Conservation (phyloP, 2,329 filamentous ascomycete genomes). For the Exutisphaerella laricina region DNA sequence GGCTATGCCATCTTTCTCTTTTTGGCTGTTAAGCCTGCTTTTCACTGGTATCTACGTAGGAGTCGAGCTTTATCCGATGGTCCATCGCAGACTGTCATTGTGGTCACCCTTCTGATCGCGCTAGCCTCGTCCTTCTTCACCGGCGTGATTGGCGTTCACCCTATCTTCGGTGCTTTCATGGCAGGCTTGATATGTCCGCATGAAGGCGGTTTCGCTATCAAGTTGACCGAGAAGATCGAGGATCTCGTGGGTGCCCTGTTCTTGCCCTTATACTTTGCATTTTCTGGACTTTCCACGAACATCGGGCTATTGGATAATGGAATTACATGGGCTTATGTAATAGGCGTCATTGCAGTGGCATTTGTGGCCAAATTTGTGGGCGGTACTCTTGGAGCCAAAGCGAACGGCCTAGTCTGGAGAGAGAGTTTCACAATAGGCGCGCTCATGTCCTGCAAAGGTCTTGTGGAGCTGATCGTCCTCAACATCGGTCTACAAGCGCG, state of each 20-base stretch:
- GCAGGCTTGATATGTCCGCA: slow-evolving; percentile 86
- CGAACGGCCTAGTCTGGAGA: slow-evolving; percentile 77
- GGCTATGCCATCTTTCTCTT: slow-evolving; percentile 73
- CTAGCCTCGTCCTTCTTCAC: slow-evolving; percentile 82
- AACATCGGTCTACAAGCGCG: slow-evolving; percentile 78
- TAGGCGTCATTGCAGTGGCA: slow-evolving; percentile 74
- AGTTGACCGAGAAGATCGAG: slow-evolving; percentile 88
- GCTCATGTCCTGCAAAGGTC: slow-evolving; percentile 93
- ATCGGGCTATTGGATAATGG: slow-evolving; percentile 76
- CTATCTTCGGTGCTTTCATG: slow-evolving; percentile 91
- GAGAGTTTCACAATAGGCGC: slow-evolving; percentile 84
- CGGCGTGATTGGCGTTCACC: slow-evolving; percentile 82
- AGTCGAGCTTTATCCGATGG: slow-evolving; percentile 80
- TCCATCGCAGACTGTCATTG: slow-evolving; percentile 77
- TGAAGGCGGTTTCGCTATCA: slow-evolving; percentile 83
- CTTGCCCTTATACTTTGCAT: slow-evolving; percentile 84
- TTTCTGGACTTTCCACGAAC: slow-evolving; percentile 84
- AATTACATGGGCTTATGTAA: slow-evolving; percentile 81
- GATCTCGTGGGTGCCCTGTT: slow-evolving; percentile 81
- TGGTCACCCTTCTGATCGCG: slow-evolving; percentile 72
- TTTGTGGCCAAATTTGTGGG: slow-evolving; percentile 82
- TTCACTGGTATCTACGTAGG: slow-evolving; percentile 66
- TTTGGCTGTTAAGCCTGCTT: slow-evolving; percentile 65
- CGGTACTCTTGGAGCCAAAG: slow-evolving; percentile 69
- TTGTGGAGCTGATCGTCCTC: slow-evolving; percentile 91